These are phyloP conservation scores for Actinomortierella ambigua DNA, from an alignment of 371 early-diverging fungal species.

Conservation along the genomic window DNA sequence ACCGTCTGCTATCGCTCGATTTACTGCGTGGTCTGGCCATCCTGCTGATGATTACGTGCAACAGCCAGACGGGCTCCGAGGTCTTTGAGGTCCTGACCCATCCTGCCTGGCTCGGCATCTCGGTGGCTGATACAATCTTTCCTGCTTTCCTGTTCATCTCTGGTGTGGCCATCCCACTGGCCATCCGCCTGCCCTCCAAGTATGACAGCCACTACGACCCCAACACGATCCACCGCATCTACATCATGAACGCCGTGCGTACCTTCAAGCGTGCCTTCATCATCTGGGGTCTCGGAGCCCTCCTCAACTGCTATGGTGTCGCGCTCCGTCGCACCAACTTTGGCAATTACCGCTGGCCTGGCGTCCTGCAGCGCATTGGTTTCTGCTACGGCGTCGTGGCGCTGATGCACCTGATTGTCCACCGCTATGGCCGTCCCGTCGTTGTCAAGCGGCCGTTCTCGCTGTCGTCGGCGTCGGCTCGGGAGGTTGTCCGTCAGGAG, in stretches of 20 bases:
- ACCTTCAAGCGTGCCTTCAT: constrained; percentile 43
- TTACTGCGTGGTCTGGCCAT: constrained; percentile 51
- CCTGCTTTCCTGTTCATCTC: constrained; percentile 56
- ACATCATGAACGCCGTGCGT: constrained; percentile 20
- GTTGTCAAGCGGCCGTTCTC: too few relatives aligned
- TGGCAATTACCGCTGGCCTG: constrained; percentile 38
- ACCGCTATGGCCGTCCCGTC: too few relatives aligned
- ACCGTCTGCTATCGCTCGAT: constrained; percentile 53
- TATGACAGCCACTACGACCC: constrained; percentile 11
- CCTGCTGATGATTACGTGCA: constrained; percentile 54
- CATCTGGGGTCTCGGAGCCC: constrained; percentile 47
- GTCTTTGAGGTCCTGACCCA: constrained; percentile 43
- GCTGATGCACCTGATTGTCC: constrained; percentile 34
- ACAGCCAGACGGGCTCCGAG: constrained; percentile 46
- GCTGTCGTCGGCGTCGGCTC: too few relatives aligned
- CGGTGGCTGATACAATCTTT: constrained; percentile 56
- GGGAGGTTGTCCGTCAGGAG: too few relatives aligned
- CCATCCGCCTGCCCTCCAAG: constrained; percentile 22
- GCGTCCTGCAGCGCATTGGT: constrained; percentile 50
- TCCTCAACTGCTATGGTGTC: constrained; percentile 45
- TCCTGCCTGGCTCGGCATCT: constrained; percentile 54
- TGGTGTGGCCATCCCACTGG: constrained; percentile 55
- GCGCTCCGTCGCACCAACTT: constrained; percentile 14
- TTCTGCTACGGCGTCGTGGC: constrained; percentile 45
- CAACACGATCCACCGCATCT: constrained; percentile 8